Percentiles rank a stretch among this genome's conserved stretches.
phyloP scores from a whole-genome alignment of 1,139 yeast species.

The Arxiozyma bovina region DNA sequence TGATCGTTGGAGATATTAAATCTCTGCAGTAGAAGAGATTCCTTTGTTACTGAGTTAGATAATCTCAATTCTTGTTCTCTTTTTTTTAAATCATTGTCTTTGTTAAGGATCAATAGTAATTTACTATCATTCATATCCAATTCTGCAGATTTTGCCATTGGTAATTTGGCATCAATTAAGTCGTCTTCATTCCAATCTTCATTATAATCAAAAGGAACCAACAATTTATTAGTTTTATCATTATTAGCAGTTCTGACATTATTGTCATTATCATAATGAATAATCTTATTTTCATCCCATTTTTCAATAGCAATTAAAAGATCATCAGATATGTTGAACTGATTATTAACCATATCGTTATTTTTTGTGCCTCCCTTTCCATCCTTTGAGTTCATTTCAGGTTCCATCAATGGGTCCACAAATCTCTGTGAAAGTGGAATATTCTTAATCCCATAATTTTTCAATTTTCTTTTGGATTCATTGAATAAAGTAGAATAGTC shows the following conservation, averaged over 20 bases:
- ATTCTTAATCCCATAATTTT: conserved; percentile 15
- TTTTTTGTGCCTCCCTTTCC: conserved; percentile 15
- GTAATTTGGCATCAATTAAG: conserved; percentile 64
- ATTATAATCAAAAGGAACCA: neutral
- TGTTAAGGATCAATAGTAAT: conserved; percentile 45
- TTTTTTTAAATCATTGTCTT: conserved; percentile 10
- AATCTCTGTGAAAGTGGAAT: conserved; percentile 12
- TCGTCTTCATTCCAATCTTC: conserved; percentile 63
- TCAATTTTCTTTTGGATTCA: conserved; percentile 11
- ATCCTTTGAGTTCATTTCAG: conserved; percentile 16
- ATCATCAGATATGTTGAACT: conserved; percentile 39
- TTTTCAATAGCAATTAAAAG: conserved; percentile 67
- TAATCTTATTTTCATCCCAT: conserved; percentile 68
- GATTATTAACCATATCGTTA: conserved; percentile 13
- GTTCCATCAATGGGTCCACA: conserved; percentile 16
- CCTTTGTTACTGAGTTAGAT: conserved; percentile 14
- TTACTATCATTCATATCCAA: conserved; percentile 86
- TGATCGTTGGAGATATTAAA: conserved; percentile 85
- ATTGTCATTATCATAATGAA: conserved; percentile 6
- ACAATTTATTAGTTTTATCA: neutral
- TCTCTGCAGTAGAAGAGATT: conserved; percentile 37
- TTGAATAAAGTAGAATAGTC: conserved; percentile 8
- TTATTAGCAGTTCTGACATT: conserved; percentile 4
- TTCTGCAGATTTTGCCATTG: conserved; percentile 35
- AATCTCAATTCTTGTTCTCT: conserved; percentile 1